phyloP scores from a whole-genome alignment of 2,329 filamentous ascomycete species.

The Neofusicoccum umdonicola region DNA sequence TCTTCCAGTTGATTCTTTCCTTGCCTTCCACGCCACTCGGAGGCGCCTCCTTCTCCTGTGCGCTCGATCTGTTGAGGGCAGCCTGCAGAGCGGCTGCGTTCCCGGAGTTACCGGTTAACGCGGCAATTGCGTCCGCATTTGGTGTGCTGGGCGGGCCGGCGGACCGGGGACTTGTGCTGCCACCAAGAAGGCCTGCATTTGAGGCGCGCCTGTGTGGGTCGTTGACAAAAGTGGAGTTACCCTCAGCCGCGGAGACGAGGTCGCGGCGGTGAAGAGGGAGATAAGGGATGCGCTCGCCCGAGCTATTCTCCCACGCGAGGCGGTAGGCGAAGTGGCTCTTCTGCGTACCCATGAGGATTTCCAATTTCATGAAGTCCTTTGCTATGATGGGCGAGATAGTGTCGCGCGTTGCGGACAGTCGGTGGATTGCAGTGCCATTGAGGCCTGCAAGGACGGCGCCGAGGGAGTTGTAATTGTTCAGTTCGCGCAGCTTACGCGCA shows the following conservation, averaged over 20 bases:
- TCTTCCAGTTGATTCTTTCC: constrained; percentile 92
- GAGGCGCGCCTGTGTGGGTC: constrained; percentile 25
- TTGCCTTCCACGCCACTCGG: constrained; percentile 35
- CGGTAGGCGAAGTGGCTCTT: constrained; percentile 94
- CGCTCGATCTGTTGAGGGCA: constrained; percentile 30
- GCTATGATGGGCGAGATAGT: constrained; percentile 69
- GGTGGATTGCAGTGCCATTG: constrained; percentile 81
- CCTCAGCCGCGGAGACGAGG: constrained; percentile 87
- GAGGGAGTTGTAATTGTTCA: constrained; percentile 96
- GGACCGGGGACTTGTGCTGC: neutral
- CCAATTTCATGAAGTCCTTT: constrained; percentile 83
- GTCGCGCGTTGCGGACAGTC: constrained; percentile 74
- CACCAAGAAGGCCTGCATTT: neutral
- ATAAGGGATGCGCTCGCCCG: constrained; percentile 86
- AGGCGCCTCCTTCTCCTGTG: constrained; percentile 43
- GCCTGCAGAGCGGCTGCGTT: constrained; percentile 8
- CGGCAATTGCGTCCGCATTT: neutral
- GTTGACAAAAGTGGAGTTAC: constrained; percentile 84
- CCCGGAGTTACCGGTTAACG: neutral
- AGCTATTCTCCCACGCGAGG: constrained; percentile 95
- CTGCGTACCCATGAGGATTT: constrained; percentile 88
- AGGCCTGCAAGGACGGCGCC: constrained; percentile 93
- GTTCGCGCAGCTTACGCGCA: constrained; percentile 75
- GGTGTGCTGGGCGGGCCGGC: constrained; percentile 27
- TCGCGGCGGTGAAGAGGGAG: constrained; percentile 87